Base-by-base conservation (phyloP, 2,329 filamentous ascomycete genomes). In the Aspergillus ruber region DNA sequence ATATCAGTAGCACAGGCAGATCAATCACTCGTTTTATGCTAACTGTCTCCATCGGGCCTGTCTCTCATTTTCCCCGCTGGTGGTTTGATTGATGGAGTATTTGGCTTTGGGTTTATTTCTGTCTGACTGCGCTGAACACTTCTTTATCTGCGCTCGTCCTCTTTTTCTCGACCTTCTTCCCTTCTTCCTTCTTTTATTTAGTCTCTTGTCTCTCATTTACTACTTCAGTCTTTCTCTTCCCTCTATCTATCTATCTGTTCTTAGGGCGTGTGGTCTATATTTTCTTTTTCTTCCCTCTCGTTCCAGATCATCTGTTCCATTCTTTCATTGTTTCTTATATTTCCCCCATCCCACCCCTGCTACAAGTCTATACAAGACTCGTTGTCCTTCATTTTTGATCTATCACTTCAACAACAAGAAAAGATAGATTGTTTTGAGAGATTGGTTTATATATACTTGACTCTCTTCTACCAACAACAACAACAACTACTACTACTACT, bases 21-120 rank as follows among this genome's bases (percentile, higher is more conserved):
- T 66, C 63, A 62, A 54, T 61, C 56, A 49, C 52, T 54, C 58
- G 64, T 66, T 60, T 67, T 64, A 65, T 61, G 63, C 62, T 53
- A 56, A 54, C 56, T 53, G 54, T 58, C 57, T 50, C 49, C 59
- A 60, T 58, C 55, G 52, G 55, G 54, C 56, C 56, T 58, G 57
- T 66, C 60, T 65, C 61, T 65, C 65, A 58, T 62, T 59, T 39
- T 59, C 61, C 60, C 57, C 60, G 52, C 56, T 54, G 56, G 56
- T 57, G 44, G 55, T 50, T 52, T 56, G 50, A 46, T 56, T 59
- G 53, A 58, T 60, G 52, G 50, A 54, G 57, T 55, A 61, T 55
- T 56, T 54, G 60, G 57, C 59, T 59, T 49, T 60, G 56, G 55
- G 56, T 57, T 50, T 51, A 52, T 58, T 52, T 53, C 25, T 29